Percentiles rank a stretch among this genome's conserved stretches.
Conservation (phyloP, 169 alveolate genomes). For the Perkinsus marinus region DNA sequence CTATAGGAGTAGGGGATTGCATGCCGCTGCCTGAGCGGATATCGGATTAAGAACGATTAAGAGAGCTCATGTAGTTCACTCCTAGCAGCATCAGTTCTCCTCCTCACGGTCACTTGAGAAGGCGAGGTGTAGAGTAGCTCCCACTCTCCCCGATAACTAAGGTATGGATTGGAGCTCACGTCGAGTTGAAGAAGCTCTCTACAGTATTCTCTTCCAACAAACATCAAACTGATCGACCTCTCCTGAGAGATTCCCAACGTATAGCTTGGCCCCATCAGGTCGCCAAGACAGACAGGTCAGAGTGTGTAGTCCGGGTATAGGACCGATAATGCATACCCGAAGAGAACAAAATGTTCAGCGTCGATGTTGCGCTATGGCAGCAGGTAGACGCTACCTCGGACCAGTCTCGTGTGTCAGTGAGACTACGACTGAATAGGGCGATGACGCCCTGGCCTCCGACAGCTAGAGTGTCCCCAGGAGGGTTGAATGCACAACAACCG, state of each 20-base stretch:
- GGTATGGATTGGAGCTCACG: no score
- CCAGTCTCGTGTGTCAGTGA: background rate
- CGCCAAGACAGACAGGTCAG: constrained; percentile 51
- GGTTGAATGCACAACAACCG: background rate
- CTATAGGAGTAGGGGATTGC: constrained; percentile 31
- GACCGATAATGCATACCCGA: background rate
- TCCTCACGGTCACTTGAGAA: constrained; percentile 68
- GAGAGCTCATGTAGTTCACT: background rate
- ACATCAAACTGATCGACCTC: constrained; percentile 67
- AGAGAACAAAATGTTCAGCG: background rate
- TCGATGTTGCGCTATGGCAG: background rate
- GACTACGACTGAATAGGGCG: background rate
- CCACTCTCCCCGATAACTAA: constrained; percentile 59
- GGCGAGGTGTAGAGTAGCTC: constrained; percentile 75
- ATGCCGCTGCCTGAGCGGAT: constrained; percentile 35
- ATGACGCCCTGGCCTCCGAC: background rate
- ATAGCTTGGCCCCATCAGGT: constrained; percentile 63
- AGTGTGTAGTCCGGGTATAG: background rate
- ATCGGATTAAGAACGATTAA: background rate
- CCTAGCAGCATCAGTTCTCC: constrained; percentile 10
- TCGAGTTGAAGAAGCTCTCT: no score
- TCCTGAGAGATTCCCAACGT: constrained; percentile 65
- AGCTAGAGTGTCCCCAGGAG: background rate
- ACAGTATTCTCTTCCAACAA: constrained; percentile 19
- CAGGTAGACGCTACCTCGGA: background rate